Evolutionary conservation across 768 basidiomycete genomes (phyloP), one percentile per base, ranked within the genome.

Genomic region (Amanita rubescens): DNA sequence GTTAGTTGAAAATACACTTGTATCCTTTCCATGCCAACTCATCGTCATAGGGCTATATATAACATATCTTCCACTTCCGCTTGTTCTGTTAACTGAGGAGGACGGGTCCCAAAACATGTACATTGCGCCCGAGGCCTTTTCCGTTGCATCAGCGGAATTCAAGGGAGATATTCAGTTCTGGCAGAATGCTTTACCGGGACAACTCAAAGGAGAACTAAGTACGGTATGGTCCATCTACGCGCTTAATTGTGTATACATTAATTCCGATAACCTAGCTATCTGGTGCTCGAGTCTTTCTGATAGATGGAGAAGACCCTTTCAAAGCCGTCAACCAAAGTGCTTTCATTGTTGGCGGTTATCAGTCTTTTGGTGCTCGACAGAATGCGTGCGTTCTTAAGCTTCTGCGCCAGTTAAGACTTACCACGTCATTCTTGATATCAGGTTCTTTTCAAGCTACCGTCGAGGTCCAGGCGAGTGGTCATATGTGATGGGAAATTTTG

Each of bases 121-220:
- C 56, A 77, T 82, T 43, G 75, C 78, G 1, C 79, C 78, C 6
- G 74, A 74, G 58, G 81, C 81, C 5, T 82, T 79, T 60, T 58
- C 59, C 0, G 72, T 82, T 14, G 73, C 80, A 0, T 74, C 74
- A 2, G 70, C 67, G 5, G 78, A 79, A 62, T 78, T 82, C 53
- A 62, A 69, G 9, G 77, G 77, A 53, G 72, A 79, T 53, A 71
- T 81, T 48, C 64, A 72, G 11, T 70, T 78, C 49, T 82, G 80
- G 80, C 78, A 81, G 63, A 65, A 78, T 54, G 68, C 75, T 3
- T 68, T 81, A 24, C 75, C 75, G 3, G 73, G 68, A 8, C 51
- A 65, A 1, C 62, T 80, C 45, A 75, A 75, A 59, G 79, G 77
- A 25, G 61, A 75, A 51, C 73, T 80, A 5, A 64, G 60, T 20